Evolutionary conservation across 805 yeast genomes (phyloP).

Genomic region (Candida pini): DNA sequence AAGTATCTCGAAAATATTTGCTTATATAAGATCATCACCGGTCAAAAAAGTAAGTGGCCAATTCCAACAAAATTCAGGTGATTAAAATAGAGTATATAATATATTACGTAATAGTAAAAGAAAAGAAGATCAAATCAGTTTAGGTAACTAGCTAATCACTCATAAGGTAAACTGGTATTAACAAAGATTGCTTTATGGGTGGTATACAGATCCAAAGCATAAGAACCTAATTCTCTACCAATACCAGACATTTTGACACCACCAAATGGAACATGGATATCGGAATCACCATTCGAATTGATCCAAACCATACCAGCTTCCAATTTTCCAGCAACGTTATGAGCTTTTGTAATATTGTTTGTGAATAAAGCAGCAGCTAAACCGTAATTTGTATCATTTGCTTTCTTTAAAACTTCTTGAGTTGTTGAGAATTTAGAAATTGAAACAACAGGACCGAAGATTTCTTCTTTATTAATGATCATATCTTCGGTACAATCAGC

Average conservation of each 20-base stretch:
- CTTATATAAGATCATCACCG: no score
- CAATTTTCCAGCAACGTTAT: conserved; percentile 54
- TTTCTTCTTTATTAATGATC: conserved; percentile 65
- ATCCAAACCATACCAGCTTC: conserved; percentile 66
- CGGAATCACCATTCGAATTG: conserved; percentile 53
- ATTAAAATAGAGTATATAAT: no score
- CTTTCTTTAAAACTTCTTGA: conserved; percentile 60
- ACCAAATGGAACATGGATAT: conserved; percentile 58
- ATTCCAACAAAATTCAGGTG: no score
- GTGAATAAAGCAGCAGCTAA: conserved; percentile 78
- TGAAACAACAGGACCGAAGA: conserved; percentile 77
- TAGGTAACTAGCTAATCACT: conserved; percentile 1
- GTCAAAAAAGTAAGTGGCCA: no score
- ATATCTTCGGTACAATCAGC: conserved; percentile 61
- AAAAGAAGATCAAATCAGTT: conserved; percentile 1
- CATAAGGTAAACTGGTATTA: conserved; percentile 36
- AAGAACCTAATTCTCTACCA: conserved; percentile 64
- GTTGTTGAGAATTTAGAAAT: conserved; percentile 58
- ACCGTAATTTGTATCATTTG: conserved; percentile 67
- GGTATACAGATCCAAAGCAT: conserved; percentile 58
- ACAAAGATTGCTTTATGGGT: conserved; percentile 67
- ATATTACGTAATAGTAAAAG: no score
- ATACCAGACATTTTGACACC: conserved; percentile 64
- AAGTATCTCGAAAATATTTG: no score
- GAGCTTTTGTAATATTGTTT: conserved; percentile 52